These are phyloP conservation scores for Chamaecyparis obtusa DNA, from an alignment of 75 land plant genomes.

Conservation along the genomic window DNA sequence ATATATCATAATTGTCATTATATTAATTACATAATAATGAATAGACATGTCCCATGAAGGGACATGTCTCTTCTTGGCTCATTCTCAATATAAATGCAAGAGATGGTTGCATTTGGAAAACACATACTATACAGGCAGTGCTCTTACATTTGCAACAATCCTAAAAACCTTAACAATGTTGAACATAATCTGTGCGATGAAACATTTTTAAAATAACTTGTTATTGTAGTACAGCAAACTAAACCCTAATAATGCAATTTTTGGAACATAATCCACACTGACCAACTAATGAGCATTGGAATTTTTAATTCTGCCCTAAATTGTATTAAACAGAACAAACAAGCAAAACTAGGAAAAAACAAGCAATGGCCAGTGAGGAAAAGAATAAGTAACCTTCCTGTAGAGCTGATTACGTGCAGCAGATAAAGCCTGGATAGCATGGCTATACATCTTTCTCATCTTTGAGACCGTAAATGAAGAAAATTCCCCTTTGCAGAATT, in stretches of 20 bases:
- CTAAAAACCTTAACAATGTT: no score
- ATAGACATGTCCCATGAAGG: no score
- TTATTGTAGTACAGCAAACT: neutral
- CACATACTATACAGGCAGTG: no score
- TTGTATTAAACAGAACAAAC: neutral
- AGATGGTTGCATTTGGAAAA: no score
- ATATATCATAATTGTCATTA: no score
- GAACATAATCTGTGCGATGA: neutral
- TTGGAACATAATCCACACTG: neutral
- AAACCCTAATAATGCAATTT: no score
- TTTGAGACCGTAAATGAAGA: conserved; percentile 84
- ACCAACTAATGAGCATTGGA: neutral
- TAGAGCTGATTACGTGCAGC: conserved; percentile 51
- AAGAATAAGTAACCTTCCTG: conserved; percentile 59
- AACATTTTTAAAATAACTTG: neutral
- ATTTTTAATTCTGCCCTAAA: neutral
- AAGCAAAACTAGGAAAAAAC: neutral
- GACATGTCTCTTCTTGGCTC: no score
- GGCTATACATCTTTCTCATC: conserved; percentile 64
- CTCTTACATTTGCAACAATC: no score
- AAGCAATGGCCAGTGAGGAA: neutral
- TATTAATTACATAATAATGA: no score
- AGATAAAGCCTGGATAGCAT: conserved; percentile 77
- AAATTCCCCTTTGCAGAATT: conserved; percentile 68
- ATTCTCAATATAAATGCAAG: no score